Base-by-base conservation (phyloP, 352 stramenopile genomes). In the Pythium dissotocum region DNA sequence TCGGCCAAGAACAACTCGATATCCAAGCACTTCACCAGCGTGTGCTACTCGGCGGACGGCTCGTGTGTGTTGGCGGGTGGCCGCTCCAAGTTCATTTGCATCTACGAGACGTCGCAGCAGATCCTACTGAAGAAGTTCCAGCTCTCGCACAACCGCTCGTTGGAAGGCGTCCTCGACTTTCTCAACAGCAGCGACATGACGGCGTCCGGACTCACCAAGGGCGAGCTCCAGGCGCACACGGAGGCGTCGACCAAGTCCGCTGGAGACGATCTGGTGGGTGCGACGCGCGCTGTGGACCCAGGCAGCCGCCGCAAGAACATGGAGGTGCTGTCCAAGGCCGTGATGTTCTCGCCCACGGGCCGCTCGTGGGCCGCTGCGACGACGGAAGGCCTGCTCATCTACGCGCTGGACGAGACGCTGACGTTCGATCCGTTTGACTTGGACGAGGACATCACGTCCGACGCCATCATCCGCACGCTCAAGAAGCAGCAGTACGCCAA, bases 91-190 rank as follows among this genome's bases (percentile, higher is more conserved):
- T 99, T 98, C 74, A 94, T 99, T 60, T 99, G 98, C 73, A 99
- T 99, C 68, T 99, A 99, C 85, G 94, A 98, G 73, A 91, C 97
- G 42, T 96, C 87, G 26, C 83, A 89, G 70, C 88, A 91, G 60
- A 96, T 99, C 32, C 78, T 99, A 59, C 79, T 99, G 53, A 99
- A 99, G 70, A 99, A 99, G 76, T 99, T 99, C 76, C 97, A 99
- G 83, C 88, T 99, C 48, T 99, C 94, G 33, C 98, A 99, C 83
- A 99, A 99, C 79, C 78, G 97, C 51, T 97, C 88, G 35, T 75
- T 97, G 1, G 97, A 99, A 70, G 98, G 97, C 40, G 94, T 99
- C 42, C 73, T 99, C 62, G 97, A 99, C 76, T 87, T 98, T 74
- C 90, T 99, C 63, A 93, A 98, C 84, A 97, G 77, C 83, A 76